Conservation (phyloP, 345 rosid species). For the Salix exigua region DNA sequence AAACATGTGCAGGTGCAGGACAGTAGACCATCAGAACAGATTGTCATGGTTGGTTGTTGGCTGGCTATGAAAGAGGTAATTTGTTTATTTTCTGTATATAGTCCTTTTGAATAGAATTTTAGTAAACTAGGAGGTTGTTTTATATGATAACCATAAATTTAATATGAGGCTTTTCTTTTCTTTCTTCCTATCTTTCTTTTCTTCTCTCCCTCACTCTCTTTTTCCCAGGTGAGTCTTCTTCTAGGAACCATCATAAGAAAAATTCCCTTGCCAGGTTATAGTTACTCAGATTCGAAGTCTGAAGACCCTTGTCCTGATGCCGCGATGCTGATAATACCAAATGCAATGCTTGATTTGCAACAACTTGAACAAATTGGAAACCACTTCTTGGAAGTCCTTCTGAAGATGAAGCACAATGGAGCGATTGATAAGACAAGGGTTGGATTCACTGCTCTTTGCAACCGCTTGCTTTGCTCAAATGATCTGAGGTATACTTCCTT, state of each 20-base stretch:
- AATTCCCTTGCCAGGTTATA: constrained; percentile 67
- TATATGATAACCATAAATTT: neutral
- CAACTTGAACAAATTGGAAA: constrained; percentile 84
- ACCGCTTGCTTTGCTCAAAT: constrained; percentile 89
- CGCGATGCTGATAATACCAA: constrained; percentile 24
- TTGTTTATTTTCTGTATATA: constrained; percentile 6
- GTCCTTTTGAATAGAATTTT: neutral
- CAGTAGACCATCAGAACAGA: constrained; percentile 56
- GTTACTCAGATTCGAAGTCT: constrained; percentile 40
- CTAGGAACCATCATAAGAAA: constrained; percentile 83
- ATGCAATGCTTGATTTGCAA: constrained; percentile 61
- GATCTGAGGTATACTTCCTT: constrained; percentile 56
- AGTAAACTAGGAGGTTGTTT: neutral
- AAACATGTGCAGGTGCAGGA: constrained; percentile 36
- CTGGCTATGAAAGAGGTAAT: constrained; percentile 97
- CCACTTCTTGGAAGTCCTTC: constrained; percentile 92
- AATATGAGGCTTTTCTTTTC: neutral
- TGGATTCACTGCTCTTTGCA: constrained; percentile 95
- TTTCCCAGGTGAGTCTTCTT: constrained; percentile 80
- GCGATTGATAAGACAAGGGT: constrained; percentile 98
- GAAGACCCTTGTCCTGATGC: constrained; percentile 28
- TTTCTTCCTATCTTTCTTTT: constrained; percentile 27
- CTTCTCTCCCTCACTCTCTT: neutral
- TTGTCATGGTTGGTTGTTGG: constrained; percentile 98
- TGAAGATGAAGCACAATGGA: constrained; percentile 97